Base-by-base conservation (phyloP, 2,329 filamentous ascomycete genomes). In the Fusarium abutilonis region DNA sequence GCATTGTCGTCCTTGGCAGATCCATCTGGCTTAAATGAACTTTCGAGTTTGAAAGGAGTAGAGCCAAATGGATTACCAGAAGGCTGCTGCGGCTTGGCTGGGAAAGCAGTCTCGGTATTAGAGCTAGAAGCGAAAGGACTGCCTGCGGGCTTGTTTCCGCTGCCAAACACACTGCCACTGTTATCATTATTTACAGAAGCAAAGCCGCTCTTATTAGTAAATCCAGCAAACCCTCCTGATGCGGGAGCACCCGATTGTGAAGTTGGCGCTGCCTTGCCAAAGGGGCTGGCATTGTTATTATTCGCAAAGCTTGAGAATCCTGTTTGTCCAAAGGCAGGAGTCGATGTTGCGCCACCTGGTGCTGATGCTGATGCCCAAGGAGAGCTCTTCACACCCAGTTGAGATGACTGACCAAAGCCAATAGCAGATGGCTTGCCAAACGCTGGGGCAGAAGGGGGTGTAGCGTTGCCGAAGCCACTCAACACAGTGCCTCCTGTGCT, bases 21-120 rank as follows among this genome's bases (percentile, higher is more conserved):
- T 6, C 84, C 82, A 63, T 91, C 88, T 9, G 82, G 80, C 68
- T 87, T 86, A 76, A 92, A 92, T 2, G 85, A 87, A 28, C 86
- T 88, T 35, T 83, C 83, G 14, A 92, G 78, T 66, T 89, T 89
- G 76, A 92, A 92, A 1, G 84, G 82, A 14, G 78, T 75, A n/a
- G 80, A 80, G 23, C 79, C 81, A 68, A 85, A 83, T 8, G 60
- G 72, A 46, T 52, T 68, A 72, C 75, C 31, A 51, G 72, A 32
- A 43, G 74, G 53, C 29, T 74, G 72, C 15, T 71, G 68, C 15
- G 72, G 52, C 46, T 73, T 60, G 44, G 70, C 38, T 6, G 72
- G 60, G 48, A 73, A 73, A 6, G 69, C 67, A 10, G 69, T 71
- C 10, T 69, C 68, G 21, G 50, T 29, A 13, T 66, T 67, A 17